Base-by-base conservation (phyloP, 176 grass and related monocot species). In the Oropetium thomaeum region DNA sequence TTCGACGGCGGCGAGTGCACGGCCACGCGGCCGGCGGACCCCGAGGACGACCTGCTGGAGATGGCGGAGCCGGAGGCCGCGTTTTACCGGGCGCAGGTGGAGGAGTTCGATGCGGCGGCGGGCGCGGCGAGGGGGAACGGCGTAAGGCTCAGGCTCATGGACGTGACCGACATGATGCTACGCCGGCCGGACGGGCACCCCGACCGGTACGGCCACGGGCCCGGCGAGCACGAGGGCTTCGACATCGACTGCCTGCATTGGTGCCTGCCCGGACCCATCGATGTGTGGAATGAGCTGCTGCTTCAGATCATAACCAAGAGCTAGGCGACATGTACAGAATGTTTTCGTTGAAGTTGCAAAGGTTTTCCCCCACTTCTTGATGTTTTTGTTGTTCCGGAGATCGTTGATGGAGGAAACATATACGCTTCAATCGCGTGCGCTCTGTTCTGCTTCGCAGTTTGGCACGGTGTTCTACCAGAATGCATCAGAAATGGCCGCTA, bases 191-290 rank as follows among this genome's bases (percentile, higher is more conserved):
- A 97, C 67, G 87, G 85, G 32, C 93, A 97, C 69, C 79, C 90
- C 0, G 90, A 89, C 31, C 63, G 87, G 77, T 90, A 90, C 88
- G 89, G 88, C 14, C 83, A 88, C 3, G 82, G 82, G n/a, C 8
- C 54, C 41, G 83, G 83, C 3, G 58, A 83, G 26, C 79, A 73
- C 77, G 75, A 59, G 32, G 88, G 79, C 73, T 86, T 86, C 70
- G 54, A 93, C 41, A 75, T 93, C 64, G 93, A 97, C 38, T 93
- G 87, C 73, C 79, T 97, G 44, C 93, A 93, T 77, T 97, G 93
- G 90, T 97, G 93, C 74, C 69, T 97, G 65, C 93, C 90, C 2
- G 90, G 93, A 4, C 85, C 93, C 0, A 87, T 93, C 26, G 93
- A 97, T 34, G 42, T 79, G 10, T 97, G 93, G 93, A 97, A 97